Conservation (phyloP, 116 monocot genomes). For the Papilionanthe hybrid region DNA sequence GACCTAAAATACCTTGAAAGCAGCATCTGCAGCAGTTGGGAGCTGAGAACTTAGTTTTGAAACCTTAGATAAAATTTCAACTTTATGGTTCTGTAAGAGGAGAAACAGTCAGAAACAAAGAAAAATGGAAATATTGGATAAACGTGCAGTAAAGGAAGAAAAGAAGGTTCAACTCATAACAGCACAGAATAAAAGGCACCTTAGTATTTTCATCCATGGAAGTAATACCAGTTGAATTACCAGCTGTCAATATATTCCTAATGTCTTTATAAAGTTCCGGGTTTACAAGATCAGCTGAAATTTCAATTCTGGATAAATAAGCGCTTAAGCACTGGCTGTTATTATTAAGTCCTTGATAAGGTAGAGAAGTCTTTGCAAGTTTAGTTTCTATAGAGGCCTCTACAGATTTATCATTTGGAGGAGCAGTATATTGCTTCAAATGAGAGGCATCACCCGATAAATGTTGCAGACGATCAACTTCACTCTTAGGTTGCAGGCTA, state of each 20-base stretch:
- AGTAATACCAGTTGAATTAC: slow-evolving; percentile 9
- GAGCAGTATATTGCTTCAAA: slow-evolving; percentile 25
- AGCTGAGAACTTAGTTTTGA: slow-evolving; percentile 22
- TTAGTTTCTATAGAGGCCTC: slow-evolving; percentile 10
- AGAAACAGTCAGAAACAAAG: background rate
- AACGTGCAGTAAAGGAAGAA: background rate
- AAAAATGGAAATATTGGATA: background rate
- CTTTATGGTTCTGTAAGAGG: slow-evolving; percentile 27
- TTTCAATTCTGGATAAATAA: slow-evolving; percentile 65
- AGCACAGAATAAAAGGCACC: slow-evolving; percentile 24
- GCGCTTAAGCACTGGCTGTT: slow-evolving; percentile 2
- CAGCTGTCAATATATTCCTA: slow-evolving; percentile 20
- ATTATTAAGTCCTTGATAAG: slow-evolving; percentile 17
- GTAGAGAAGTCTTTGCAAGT: slow-evolving; percentile 18
- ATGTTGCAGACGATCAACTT: slow-evolving; percentile 15
- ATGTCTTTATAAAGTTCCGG: slow-evolving; percentile 52
- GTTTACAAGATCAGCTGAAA: slow-evolving; percentile 46
- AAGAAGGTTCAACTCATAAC: background rate
- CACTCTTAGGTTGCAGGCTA: slow-evolving; percentile 11
- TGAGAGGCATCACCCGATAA: slow-evolving; percentile 15
- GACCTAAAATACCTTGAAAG: slow-evolving; percentile 47
- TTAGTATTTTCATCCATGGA: slow-evolving; percentile 10
- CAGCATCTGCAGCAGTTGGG: slow-evolving; percentile 22
- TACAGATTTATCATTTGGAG: slow-evolving; percentile 14
- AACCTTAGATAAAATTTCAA: slow-evolving; percentile 1